A percentile compares a stretch with the other conserved stretches of the same genome.
These are phyloP conservation scores for Guyanaporus albipodus DNA, from an alignment of 768 basidiomycete species.

Conservation along the genomic window DNA sequence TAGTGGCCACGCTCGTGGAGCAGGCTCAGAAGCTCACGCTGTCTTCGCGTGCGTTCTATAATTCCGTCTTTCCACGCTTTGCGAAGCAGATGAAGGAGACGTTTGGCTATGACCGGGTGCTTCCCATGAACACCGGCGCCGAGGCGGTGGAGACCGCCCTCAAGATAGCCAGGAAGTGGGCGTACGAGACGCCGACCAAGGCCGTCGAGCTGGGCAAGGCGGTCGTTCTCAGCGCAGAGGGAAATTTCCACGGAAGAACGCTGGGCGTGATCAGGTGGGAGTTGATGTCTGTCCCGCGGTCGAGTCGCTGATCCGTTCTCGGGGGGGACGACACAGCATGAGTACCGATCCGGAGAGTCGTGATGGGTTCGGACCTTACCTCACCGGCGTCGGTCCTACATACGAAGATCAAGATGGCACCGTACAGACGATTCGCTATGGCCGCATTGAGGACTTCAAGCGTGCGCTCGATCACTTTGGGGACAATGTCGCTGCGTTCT, in stretches of 20 bases:
- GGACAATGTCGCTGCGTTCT: conserved; percentile 82
- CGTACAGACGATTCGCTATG: conserved; percentile 70
- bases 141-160: conserved; percentile 98
- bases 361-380: conserved; percentile 86
- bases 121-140: conserved; percentile 99
- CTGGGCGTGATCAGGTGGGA: conserved; percentile 76
- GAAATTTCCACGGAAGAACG: conserved; percentile 96
- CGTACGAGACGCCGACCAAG: conserved; percentile 82
- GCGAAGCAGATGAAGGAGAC: conserved; percentile 78
- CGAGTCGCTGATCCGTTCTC: conserved; percentile 7
- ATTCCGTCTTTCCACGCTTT: conserved; percentile 86
- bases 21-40: conserved; percentile 91
- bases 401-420: conserved; percentile 52
- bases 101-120: conserved; percentile 92
- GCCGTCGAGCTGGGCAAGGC: conserved; percentile 54
- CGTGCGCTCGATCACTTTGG: conserved; percentile 78
- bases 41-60: conserved; percentile 95
- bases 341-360: conserved; percentile 92
- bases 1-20: conserved; percentile 72
- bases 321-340: conserved; percentile 51
- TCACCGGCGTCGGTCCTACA: conserved; percentile 78
- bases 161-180: conserved; percentile 97
- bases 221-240: conserved; percentile 77
- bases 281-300: not conserved
- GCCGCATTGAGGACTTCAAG: conserved; percentile 77